phyloP scores from a whole-genome alignment of 768 basidiomycete genomes.

The Leccinellum albellum region DNA sequence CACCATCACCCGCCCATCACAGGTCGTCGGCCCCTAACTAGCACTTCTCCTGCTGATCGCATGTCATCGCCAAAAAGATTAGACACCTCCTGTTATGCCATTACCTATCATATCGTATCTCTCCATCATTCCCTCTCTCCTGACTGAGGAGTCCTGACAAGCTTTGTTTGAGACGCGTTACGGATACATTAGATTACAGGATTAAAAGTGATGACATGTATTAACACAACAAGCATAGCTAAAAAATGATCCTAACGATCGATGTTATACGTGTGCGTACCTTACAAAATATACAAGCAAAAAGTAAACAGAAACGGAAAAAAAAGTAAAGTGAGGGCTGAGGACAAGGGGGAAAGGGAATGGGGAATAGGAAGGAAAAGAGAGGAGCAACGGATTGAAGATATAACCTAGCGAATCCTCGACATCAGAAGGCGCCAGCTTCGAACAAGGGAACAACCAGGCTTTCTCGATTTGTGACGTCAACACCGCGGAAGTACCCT shows the following conservation, averaged over 20 bases:
- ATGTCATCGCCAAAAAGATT: not conserved
- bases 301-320: not conserved
- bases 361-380: not conserved
- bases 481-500: constrained; percentile 33
- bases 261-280: constrained; percentile 10
- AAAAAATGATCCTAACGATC: constrained; percentile 12
- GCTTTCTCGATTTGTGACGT: constrained; percentile 29
- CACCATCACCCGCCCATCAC: not conserved
- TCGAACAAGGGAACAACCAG: constrained; percentile 30
- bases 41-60: constrained; percentile 1
- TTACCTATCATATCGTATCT: not conserved
- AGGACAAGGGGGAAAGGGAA: not conserved
- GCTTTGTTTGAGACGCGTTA: not conserved
- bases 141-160: too few relatives aligned
- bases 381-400: not conserved
- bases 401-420: not conserved
- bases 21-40: not conserved
- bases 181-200: not conserved
- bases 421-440: constrained; percentile 21
- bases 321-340: not conserved
- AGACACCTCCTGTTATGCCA: not conserved
- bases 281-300: constrained; percentile 20
- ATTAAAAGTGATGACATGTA: not conserved
- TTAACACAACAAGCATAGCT: constrained; percentile 11
- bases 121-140: not conserved